Evolutionary conservation across 169 alveolate species (phyloP).

Genomic region (Eimeria praecox): DNA sequence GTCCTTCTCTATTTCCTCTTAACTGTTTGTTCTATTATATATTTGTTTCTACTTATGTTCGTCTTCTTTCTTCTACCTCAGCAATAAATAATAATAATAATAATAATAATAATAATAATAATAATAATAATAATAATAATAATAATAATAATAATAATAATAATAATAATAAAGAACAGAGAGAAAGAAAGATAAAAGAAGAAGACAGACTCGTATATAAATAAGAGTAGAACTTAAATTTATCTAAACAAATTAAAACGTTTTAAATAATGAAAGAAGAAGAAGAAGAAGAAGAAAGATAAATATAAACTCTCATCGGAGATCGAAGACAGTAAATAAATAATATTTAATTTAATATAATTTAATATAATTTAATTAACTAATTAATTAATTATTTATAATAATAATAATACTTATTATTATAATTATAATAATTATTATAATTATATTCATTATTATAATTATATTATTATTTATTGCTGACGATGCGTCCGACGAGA

Average conservation of each 20-base stretch:
- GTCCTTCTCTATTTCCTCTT: too few species aligned
- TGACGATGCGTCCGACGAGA: too few species aligned
- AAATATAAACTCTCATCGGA: neutral
- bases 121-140: too few species aligned
- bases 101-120: too few species aligned
- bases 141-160: too few species aligned
- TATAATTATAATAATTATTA: neutral
- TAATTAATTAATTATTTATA: neutral
- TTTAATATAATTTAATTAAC: neutral
- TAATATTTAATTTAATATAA: neutral
- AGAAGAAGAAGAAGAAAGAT: neutral
- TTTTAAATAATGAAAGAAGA: neutral
- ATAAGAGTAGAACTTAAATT: too few species aligned
- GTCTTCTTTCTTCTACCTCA: neutral
- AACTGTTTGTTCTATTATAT: too few species aligned
- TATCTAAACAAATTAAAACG: neutral
- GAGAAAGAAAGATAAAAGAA: too few species aligned
- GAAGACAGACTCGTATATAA: too few species aligned
- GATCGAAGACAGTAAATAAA: neutral
- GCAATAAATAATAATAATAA: too few species aligned
- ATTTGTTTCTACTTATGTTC: too few species aligned
- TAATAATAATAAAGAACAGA: too few species aligned
- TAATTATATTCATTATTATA: neutral
- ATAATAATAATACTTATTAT: neutral
- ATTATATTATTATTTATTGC: neutral